phyloP scores from a whole-genome alignment of 805 yeast species.

The Teunomyces funiuensis region DNA sequence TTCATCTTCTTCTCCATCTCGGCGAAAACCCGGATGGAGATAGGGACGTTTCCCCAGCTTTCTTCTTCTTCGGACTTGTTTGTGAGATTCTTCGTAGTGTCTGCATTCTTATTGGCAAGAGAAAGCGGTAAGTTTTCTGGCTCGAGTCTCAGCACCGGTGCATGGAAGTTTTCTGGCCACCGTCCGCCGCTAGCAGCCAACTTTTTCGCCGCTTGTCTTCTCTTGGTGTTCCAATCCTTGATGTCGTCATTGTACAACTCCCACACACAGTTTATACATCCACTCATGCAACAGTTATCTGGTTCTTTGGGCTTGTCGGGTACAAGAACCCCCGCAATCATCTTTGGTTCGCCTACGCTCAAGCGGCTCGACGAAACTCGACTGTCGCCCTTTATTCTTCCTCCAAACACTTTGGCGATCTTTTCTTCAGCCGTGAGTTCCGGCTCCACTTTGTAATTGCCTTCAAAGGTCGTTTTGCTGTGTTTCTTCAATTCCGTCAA shows the following conservation, averaged over 20 bases:
- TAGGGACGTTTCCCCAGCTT: constrained; percentile 59
- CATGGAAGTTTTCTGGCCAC: constrained; percentile 45
- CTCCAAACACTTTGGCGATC: constrained; percentile 54
- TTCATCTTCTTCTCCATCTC: constrained; percentile 72
- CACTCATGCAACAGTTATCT: constrained; percentile 96
- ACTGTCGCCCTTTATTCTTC: constrained; percentile 53
- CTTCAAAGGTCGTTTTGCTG: constrained; percentile 29
- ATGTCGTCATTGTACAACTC: constrained; percentile 86
- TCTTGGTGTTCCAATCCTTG: constrained; percentile 69
- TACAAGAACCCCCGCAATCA: constrained; percentile 63
- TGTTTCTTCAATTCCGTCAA: constrained; percentile 17
- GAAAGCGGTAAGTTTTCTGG: constrained; percentile 38
- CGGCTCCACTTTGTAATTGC: constrained; percentile 28
- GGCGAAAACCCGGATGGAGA: constrained; percentile 78
- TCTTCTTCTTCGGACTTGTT: constrained; percentile 21
- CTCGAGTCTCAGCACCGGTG: constrained; percentile 34
- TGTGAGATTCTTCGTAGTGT: constrained; percentile 13
- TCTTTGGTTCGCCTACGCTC: constrained; percentile 34
- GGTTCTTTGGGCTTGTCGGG: constrained; percentile 89
- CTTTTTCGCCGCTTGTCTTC: constrained; percentile 55
- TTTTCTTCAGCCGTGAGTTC: constrained; percentile 44
- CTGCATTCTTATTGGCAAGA: constrained; percentile 12
- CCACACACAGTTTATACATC: constrained; percentile 97
- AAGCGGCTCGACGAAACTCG: constrained; percentile 40
- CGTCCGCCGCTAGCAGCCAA: constrained; percentile 38